Evolutionary conservation across 1,139 yeast genomes (phyloP).

Genomic region (Hanseniaspora gamundiae): DNA sequence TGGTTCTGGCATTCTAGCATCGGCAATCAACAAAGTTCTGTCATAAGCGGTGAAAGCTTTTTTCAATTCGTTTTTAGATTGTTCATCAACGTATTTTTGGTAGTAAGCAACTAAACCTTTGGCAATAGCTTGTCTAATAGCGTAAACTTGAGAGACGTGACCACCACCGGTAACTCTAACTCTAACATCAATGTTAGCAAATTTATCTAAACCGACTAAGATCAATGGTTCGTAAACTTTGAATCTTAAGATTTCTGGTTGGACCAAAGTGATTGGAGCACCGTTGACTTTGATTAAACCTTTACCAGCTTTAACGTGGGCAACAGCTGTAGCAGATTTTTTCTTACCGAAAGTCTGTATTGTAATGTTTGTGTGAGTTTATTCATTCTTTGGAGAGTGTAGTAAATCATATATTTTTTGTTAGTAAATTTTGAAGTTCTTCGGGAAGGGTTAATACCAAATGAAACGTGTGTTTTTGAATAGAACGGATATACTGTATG

Average conservation of each 20-base stretch:
- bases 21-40: constrained; percentile 99
- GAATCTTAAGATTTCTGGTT: constrained; percentile 98
- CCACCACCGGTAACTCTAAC: constrained; percentile 99
- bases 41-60: constrained; percentile 95
- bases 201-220: constrained; percentile 97
- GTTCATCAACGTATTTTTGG: constrained; percentile 98
- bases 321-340: constrained; percentile 99
- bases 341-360: constrained; percentile 95
- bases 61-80: constrained; percentile 98
- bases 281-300: constrained; percentile 99
- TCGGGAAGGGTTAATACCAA: too few species aligned
- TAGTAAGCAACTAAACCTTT: constrained; percentile 99
- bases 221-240: constrained; percentile 99
- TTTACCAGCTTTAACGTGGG: constrained; percentile 98
- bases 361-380: constrained; percentile 1
- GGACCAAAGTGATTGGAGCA: constrained; percentile 96
- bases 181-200: constrained; percentile 96
- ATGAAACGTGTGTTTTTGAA: too few species aligned
- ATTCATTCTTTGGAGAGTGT: too few species aligned
- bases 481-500: too few species aligned
- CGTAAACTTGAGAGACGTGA: constrained; percentile 99
- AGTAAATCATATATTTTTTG: too few species aligned
- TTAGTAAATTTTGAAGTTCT: too few species aligned
- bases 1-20: constrained; percentile 99
- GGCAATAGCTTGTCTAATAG: constrained; percentile 99